Evolutionary conservation across 495 filamentous ascomycete genomes (phyloP).

Genomic region (Trichoderma gamsii): DNA sequence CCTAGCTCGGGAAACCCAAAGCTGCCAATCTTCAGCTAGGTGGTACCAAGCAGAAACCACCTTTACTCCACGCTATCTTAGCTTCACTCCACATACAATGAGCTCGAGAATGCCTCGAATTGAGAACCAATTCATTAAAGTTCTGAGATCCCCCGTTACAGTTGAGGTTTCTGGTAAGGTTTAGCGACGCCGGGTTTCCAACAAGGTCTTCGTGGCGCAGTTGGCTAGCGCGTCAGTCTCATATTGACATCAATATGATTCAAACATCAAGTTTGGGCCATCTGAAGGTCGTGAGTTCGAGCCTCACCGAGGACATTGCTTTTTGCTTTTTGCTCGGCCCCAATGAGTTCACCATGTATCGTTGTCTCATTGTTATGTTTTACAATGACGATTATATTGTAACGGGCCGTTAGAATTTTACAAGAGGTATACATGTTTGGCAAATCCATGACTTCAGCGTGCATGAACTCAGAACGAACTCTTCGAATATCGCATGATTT

Average conservation of each 20-base stretch:
- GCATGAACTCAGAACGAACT: no score
- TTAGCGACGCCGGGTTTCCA: background rate
- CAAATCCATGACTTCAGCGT: no score
- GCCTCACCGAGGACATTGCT: conserved; percentile 13
- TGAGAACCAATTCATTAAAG: background rate
- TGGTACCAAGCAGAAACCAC: no score
- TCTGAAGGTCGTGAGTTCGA: conserved; percentile 14
- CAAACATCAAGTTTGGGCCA: conserved; percentile 9
- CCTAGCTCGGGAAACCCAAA: no score
- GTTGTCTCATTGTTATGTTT: no score
- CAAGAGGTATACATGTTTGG: no score
- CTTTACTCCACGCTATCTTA: background rate
- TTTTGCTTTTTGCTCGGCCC: background rate
- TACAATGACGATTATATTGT: no score
- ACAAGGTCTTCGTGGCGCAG: conserved; percentile 12
- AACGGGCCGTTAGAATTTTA: no score
- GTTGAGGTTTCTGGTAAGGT: background rate
- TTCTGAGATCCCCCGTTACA: background rate
- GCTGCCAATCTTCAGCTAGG: no score
- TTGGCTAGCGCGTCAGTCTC: conserved; percentile 14
- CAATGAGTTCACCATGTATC: no score
- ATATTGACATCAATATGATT: conserved; percentile 10
- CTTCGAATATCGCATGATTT: no score
- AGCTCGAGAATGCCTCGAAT: background rate
- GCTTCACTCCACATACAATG: background rate